A percentile compares a stretch with the other conserved stretches of the same genome.
Conservation (phyloP, 768 basidiomycete species). For the Russula vinacea region DNA sequence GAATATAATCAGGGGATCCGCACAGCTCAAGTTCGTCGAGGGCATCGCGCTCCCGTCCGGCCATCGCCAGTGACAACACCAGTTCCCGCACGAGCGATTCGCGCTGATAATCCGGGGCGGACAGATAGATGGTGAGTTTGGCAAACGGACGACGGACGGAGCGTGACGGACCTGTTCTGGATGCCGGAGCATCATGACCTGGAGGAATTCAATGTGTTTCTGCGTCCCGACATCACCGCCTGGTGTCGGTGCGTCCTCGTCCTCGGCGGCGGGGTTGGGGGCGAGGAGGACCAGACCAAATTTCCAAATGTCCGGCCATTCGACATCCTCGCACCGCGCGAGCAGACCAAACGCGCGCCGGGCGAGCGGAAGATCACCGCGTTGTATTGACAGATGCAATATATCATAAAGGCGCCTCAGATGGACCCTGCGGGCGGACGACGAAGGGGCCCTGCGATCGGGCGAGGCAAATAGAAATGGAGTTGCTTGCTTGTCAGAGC, state of each 20-base stretch:
- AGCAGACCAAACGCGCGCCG: slow-evolving; percentile 71
- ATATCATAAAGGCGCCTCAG: slow-evolving; percentile 73
- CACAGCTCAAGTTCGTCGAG: slow-evolving; percentile 85
- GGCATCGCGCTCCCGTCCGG: slow-evolving; percentile 60
- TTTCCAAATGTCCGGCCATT: slow-evolving; percentile 72
- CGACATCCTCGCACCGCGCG: slow-evolving; percentile 69
- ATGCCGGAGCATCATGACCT: slow-evolving; percentile 66
- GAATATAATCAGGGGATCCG: slow-evolving; percentile 37
- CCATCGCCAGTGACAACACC: slow-evolving; percentile 59
- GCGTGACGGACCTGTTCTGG: slow-evolving; percentile 55
- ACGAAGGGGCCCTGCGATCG: slow-evolving; percentile 47
- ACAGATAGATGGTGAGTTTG: neutral
- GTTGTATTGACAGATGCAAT: slow-evolving; percentile 66
- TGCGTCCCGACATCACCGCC: slow-evolving; percentile 29
- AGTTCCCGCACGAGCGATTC: slow-evolving; percentile 75
- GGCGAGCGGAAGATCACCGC: slow-evolving; percentile 61
- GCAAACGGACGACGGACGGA: too few species aligned
- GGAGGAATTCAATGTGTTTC: slow-evolving; percentile 56
- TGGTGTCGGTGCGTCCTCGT: neutral
- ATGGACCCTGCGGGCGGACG: slow-evolving; percentile 65
- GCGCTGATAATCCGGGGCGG: slow-evolving; percentile 44
- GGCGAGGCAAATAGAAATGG: slow-evolving; percentile 61
- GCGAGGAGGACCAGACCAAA: slow-evolving; percentile 56
- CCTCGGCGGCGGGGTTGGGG: slow-evolving; percentile 29
- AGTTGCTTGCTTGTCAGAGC: slow-evolving; percentile 35